Base-by-base conservation (phyloP, 768 basidiomycete genomes). In the Pholiota molesta region DNA sequence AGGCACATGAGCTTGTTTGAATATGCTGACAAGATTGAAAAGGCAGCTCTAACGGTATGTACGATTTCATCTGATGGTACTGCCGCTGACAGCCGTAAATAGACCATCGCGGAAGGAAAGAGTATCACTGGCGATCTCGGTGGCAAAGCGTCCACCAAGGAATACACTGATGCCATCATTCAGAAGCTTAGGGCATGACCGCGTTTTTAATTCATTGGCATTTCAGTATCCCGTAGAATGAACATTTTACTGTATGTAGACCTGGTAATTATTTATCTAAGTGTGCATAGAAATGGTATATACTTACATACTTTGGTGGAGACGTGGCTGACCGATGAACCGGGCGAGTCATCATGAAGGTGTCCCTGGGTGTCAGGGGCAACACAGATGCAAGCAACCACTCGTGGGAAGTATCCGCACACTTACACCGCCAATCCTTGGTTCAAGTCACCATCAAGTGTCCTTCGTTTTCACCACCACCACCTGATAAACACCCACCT, bases 91-190 rank as follows among this genome's bases (percentile, higher is more conserved):
- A 65, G 26, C 31, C n/a, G 52, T 57, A 33, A 40, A 60, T 62
- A 97, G 95, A 99, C 95, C 35, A 97, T 99, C 73, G 95, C 97
- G 17, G 97, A 97, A 79, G 97, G 97, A 67, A 95, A 92, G 79
- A 75, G 82, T 44, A 96, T 98, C 75, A 99, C 97, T 8, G 93
- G 97, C 31, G 97, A 99, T 76, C 80, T 99, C 61, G 95, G 97
- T 21, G 97, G 97, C 44, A 95, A 91, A 74, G 86, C 96, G 16
- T 86, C 88, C 35, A 99, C 97, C 2, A 81, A 81, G 74, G 89
- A 97, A 76, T 98, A 93, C 79, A 96, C 96, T 44, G 73, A 86
- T 57, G 91, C 94, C 28, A 97, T 98, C 77, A 89, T 97, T 64
- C 69, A 79, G 64, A 95, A 87, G 79, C 79, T 97, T 67, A 65